These are phyloP conservation scores for Schizophyllum commune DNA, from an alignment of 1,284 basidiomycete genomes.

Conservation along the genomic window DNA sequence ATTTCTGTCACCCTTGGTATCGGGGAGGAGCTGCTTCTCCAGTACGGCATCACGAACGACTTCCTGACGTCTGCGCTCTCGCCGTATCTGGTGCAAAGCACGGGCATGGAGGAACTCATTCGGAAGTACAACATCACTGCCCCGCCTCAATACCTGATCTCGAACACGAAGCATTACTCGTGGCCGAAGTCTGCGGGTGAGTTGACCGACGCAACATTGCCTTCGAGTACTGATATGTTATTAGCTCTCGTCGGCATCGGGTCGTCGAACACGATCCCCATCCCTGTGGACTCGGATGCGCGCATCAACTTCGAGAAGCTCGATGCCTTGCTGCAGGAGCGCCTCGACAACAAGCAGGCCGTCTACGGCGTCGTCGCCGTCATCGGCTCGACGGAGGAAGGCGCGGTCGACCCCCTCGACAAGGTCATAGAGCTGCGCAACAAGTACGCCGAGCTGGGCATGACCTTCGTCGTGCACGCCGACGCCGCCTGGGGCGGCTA, in stretches of 20 bases:
- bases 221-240: too few species aligned
- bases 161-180: constrained; percentile 34
- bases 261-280: constrained; percentile 25
- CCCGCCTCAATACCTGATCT: constrained; percentile 20
- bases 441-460: constrained; percentile 7
- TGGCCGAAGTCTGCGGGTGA: constrained; percentile 37
- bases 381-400: constrained; percentile 39
- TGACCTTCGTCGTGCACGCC: constrained; percentile 11
- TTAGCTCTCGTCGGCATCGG: constrained; percentile 37
- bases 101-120: constrained; percentile 26
- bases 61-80: background rate
- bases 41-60: background rate
- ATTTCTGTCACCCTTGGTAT: background rate
- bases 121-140: constrained; percentile 18
- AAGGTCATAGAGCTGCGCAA: constrained; percentile 28
- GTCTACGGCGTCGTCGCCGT: constrained; percentile 38
- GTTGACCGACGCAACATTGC: too few species aligned
- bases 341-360: constrained; percentile 21
- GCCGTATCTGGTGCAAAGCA: constrained; percentile 27
- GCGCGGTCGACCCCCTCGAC: constrained; percentile 34
- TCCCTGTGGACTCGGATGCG: constrained; percentile 30
- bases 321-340: constrained; percentile 18
- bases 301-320: constrained; percentile 27
- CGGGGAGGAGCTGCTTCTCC: background rate
- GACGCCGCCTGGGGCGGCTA: constrained; percentile 35